A percentile compares a stretch with the other conserved stretches of the same genome.
phyloP scores from a whole-genome alignment of 2,329 filamentous ascomycete species.

The Penicillium italicum region DNA sequence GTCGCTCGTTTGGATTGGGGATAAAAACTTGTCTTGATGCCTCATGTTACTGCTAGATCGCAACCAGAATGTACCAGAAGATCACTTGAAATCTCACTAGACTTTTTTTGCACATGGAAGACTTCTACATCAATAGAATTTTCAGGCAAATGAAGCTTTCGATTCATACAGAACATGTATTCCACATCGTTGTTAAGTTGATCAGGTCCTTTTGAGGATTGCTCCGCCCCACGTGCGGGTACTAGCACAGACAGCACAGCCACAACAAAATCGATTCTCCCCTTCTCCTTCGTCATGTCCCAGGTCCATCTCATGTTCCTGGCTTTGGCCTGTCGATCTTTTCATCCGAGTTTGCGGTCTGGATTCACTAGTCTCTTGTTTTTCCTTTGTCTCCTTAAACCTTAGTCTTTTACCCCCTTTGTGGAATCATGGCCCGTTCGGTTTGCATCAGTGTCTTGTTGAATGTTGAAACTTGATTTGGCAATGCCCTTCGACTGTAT shows the following conservation, averaged over 20 bases:
- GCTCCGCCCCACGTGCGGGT: background rate
- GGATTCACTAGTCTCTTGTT: background rate
- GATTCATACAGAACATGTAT: background rate
- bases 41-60: background rate
- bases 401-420: background rate
- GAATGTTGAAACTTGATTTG: conserved; percentile 5
- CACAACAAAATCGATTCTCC: background rate
- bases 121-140: too few relatives aligned
- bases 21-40: too few relatives aligned
- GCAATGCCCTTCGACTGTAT: conserved; percentile 18
- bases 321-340: background rate
- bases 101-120: background rate
- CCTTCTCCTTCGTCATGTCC: background rate
- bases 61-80: background rate
- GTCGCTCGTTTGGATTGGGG: background rate
- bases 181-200: background rate
- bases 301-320: background rate
- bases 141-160: background rate
- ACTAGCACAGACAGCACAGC: background rate
- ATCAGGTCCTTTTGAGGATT: background rate
- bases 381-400: background rate
- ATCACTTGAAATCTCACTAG: background rate
- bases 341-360: background rate
- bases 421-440: background rate
- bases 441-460: background rate